Evolutionary conservation across 768 basidiomycete species (phyloP), one percentile per base, ranked within the genome.

Genomic region (Dictyophora rubrovolvata): DNA sequence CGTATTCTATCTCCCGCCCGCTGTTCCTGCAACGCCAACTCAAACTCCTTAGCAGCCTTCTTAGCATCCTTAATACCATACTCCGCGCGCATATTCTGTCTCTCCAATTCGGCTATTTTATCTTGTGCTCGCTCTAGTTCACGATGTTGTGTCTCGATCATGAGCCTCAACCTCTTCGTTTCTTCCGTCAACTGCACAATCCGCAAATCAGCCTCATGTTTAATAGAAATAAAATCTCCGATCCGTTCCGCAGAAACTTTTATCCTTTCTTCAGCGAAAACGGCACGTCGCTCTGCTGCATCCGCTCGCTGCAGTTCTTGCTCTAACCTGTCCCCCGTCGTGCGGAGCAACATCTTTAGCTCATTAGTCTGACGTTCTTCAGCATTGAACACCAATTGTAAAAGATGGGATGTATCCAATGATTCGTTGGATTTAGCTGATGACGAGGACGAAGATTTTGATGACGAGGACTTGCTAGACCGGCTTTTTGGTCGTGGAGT

Each of bases 351-450:
- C 28, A 74, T 72, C 66, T 82, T 84, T 61, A 84, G 74, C 58
- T 77, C 75, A 57, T 74, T 73, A n/a, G 74, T 73, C 63, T 82
- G 80, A 56, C 77, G 75, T 66, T 84, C 82, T 67, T 84, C 82
- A 60, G 84, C 67, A 62, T 78, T 74, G 23, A 78, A 70, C 23
- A 77, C 73, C 12, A 80, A 63, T 20, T 67, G 68, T 37, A 73
- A 66, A 52, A 73, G 57, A 22, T 22, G 21, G 49, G 57, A 51
- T 11, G 47, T 21, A 16, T 59, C 57, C 17, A 22, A 35, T 11
- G 48, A 18, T 23, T 48, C 56, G 28, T 22, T 21, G 11, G 50
- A 51, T 51, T 51, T 51, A 2, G 21, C 14, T 2, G 50, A 51
- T 4, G 50, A 22, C 9, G 47, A 48, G 8, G 12, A 16, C 12